Evolutionary conservation across 2,329 filamentous ascomycete genomes (phyloP).

Genomic region (Pyrenophora tritici-repentis): DNA sequence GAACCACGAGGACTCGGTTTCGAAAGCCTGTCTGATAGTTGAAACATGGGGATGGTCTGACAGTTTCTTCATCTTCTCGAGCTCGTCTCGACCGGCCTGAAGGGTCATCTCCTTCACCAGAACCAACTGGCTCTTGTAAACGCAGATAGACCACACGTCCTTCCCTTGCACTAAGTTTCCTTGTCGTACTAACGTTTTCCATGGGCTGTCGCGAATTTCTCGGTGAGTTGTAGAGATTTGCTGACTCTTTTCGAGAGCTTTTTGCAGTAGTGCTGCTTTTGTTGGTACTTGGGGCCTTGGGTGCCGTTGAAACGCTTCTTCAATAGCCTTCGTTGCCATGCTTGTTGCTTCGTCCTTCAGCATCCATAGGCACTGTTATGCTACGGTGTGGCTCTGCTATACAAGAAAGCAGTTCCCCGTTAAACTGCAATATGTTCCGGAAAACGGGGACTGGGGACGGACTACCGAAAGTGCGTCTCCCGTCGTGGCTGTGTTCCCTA

Average conservation of each 20-base stretch:
- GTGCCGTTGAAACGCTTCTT: background rate
- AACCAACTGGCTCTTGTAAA: too few species aligned
- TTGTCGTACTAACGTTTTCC: background rate
- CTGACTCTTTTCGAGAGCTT: background rate
- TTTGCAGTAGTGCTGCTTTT: background rate
- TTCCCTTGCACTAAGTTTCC: background rate
- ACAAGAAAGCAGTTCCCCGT: too few species aligned
- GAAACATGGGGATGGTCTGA: constrained; percentile 1
- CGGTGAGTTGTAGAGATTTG: background rate
- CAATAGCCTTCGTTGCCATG: background rate
- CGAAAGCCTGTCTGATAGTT: background rate
- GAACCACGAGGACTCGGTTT: background rate
- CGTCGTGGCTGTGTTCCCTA: too few species aligned
- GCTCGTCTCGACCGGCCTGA: too few species aligned
- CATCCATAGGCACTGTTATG: background rate
- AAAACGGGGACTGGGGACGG: too few species aligned
- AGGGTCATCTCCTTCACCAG: too few species aligned
- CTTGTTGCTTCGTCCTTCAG: too few species aligned
- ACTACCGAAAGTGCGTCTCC: too few species aligned
- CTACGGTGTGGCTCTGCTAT: background rate
- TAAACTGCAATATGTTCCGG: too few species aligned
- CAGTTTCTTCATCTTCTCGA: background rate
- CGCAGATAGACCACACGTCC: too few species aligned
- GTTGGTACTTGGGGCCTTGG: constrained; percentile 1
- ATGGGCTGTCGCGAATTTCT: background rate